These are phyloP conservation scores for Leptomonas pyrrhocoris DNA, from an alignment of 208 protist genomes.

Conservation along the genomic window DNA sequence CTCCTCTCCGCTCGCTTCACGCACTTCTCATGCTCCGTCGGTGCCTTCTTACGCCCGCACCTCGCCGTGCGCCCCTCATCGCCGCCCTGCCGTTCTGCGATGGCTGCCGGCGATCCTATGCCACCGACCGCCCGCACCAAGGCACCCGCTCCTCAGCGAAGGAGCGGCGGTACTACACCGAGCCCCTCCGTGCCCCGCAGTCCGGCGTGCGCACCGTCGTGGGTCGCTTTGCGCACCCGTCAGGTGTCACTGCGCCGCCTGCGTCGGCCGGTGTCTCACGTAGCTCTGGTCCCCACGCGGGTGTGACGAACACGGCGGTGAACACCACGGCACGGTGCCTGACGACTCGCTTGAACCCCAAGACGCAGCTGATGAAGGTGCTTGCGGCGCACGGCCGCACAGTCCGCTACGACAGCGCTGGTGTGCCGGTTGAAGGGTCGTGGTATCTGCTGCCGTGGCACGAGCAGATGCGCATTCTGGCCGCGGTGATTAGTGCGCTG, in stretches of 20 bases:
- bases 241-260: no score
- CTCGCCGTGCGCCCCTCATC: not conserved
- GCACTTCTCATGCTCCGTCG: not conserved
- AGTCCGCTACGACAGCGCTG: slow-evolving; percentile 32
- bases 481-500: slow-evolving; percentile 28
- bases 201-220: slow-evolving; percentile 31
- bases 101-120: slow-evolving; percentile 3
- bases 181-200: slow-evolving; percentile 24
- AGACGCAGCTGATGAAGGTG: not conserved
- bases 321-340: slow-evolving; percentile 1
- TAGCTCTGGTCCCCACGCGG: no score
- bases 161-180: slow-evolving; percentile 25
- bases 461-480: slow-evolving; percentile 35
- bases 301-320: not conserved
- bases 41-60: not conserved
- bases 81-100: not conserved
- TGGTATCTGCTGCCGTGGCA: slow-evolving; percentile 28
- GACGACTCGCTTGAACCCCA: not conserved
- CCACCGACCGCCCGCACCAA: slow-evolving; percentile 1
- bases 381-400: slow-evolving; percentile 3
- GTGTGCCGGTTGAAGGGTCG: slow-evolving; percentile 38
- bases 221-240: slow-evolving; percentile 2
- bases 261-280: no score
- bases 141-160: slow-evolving; percentile 6
- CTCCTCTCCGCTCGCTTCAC: not conserved